Conservation (phyloP, 768 basidiomycete genomes). For the Suillus placidus region DNA sequence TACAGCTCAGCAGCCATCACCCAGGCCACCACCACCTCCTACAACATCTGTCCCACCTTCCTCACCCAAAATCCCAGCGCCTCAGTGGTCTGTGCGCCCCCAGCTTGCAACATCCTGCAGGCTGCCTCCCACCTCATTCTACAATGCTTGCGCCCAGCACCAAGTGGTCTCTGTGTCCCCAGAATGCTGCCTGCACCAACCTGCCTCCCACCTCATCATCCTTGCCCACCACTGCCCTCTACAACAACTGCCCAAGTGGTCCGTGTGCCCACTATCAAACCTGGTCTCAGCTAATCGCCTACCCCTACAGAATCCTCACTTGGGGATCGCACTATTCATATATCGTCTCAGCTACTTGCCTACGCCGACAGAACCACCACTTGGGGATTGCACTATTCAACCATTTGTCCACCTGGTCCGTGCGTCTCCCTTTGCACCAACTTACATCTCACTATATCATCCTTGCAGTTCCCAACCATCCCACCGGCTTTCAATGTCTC, state of each 20-base stretch:
- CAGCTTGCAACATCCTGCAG: background rate
- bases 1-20: background rate
- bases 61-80: background rate
- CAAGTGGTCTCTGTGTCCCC: background rate
- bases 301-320: conserved; percentile 58
- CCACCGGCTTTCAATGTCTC: too few relatives aligned
- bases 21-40: background rate
- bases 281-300: conserved; percentile 60
- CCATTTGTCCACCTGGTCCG: too few relatives aligned
- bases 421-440: too few relatives aligned
- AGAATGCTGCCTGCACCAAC: background rate
- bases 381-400: conserved; percentile 35
- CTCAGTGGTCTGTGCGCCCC: background rate
- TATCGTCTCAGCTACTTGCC: too few relatives aligned
- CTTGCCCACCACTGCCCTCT: background rate
- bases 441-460: too few relatives aligned
- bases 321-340: conserved; percentile 48
- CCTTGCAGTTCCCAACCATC: too few relatives aligned
- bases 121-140: background rate
- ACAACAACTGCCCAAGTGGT: background rate
- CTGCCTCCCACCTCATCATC: background rate
- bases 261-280: conserved; percentile 20
- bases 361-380: conserved; percentile 34
- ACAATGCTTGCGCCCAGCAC: background rate
- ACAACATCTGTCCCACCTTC: background rate